Base-by-base conservation (phyloP, 164 flowering plant species). In the Liquidambar formosana region DNA sequence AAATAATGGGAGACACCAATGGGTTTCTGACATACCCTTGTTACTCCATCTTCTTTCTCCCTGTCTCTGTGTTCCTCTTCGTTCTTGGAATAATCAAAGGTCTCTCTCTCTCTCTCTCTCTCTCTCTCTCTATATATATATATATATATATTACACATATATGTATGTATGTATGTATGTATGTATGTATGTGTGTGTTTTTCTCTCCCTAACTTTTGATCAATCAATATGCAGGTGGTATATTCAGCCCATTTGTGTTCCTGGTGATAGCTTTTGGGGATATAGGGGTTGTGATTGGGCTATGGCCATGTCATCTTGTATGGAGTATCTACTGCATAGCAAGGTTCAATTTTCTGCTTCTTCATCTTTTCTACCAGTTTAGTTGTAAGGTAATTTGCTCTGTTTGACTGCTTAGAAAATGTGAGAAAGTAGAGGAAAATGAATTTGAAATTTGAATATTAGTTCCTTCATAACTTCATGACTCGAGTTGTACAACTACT, bases 181-280 rank as follows among this genome's bases (percentile, higher is more conserved):
- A n/a, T n/a, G n/a, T n/a, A n/a, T n/a, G n/a, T 33, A 33, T 33
- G 41, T 33, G 41, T 33, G 41, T 33, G 41, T 33, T 33, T 33
- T 2, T 6, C 41, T 33, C 41, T 33, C 41, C 6, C 41, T 33
- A 33, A 33, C 41, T 33, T 33, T 6, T 33, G 41, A 11, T 58
- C 47, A 10, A 12, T 49, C 8, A 8, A 13, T 52, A 3, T n/a
- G 65, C 73, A 70, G 73, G 45, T 63, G 67, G 16, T 18, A 41
- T 54, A 44, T 63, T 52, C 53, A 53, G 73, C 22, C 73, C 73
- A 48, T 63, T 70, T 56, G 67, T 70, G 66, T 70, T 70, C 6
- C 16, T 70, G 38, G 61, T 70, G 54, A 70, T 70, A 11, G 67
- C 67, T 28, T 56, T 62, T 43, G 66, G 73, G 60, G 61, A 63